A percentile compares a stretch with the other conserved stretches of the same genome.
Evolutionary conservation across 495 filamentous ascomycete genomes (phyloP).

Genomic region (Cercophora newfieldiana): DNA sequence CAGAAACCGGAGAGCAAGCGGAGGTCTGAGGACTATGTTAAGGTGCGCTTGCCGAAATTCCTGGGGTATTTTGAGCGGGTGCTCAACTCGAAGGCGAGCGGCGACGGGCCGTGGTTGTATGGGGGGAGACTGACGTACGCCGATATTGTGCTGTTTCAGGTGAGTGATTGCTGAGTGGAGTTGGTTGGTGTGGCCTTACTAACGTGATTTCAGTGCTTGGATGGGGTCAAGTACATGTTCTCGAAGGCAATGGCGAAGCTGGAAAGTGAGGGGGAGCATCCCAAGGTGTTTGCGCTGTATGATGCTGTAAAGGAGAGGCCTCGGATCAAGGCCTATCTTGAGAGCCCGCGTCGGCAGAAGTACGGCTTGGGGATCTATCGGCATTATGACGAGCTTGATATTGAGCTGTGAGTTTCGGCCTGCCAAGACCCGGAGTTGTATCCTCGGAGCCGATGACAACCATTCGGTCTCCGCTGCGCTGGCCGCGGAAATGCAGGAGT

Average conservation of each 20-base stretch:
- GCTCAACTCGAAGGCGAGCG: constrained; percentile 54
- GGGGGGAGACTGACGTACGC: constrained; percentile 61
- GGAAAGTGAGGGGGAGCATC: constrained; percentile 49
- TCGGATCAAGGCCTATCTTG: constrained; percentile 60
- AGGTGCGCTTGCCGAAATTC: constrained; percentile 64
- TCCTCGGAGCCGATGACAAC: background rate
- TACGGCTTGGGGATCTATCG: constrained; percentile 60
- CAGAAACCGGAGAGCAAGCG: constrained; percentile 61
- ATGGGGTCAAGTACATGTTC: constrained; percentile 60
- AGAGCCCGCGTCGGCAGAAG: constrained; percentile 54
- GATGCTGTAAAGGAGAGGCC: constrained; percentile 53
- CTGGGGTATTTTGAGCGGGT: constrained; percentile 64
- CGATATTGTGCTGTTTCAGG: constrained; percentile 68
- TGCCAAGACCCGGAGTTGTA: background rate
- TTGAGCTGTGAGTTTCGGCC: constrained; percentile 23
- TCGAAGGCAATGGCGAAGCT: constrained; percentile 56
- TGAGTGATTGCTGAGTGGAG: constrained; percentile 26
- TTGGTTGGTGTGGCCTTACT: background rate
- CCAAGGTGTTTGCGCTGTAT: constrained; percentile 55
- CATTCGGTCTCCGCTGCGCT: background rate
- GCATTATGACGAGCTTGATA: constrained; percentile 63
- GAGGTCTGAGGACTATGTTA: constrained; percentile 52
- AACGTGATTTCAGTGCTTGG: constrained; percentile 37
- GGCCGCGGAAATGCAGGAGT: background rate
- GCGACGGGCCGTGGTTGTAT: constrained; percentile 59